These are phyloP conservation scores for Lactarius trivialis DNA, from an alignment of 768 basidiomycete species.

Conservation along the genomic window DNA sequence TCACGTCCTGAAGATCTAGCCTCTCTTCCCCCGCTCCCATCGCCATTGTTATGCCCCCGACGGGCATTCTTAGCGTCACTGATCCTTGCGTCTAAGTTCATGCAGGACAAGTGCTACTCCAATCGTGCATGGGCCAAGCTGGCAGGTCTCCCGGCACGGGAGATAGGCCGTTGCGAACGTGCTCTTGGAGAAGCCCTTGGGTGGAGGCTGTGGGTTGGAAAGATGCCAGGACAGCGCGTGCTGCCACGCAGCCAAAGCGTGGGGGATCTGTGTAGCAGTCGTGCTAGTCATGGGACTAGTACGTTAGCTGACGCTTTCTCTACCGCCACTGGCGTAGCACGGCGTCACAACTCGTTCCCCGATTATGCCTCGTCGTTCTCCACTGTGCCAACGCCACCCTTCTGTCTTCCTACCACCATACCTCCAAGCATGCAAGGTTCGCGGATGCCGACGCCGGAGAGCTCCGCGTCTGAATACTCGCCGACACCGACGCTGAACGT, in stretches of 20 bases:
- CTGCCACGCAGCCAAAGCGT: conserved; percentile 18
- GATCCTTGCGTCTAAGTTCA: conserved; percentile 87
- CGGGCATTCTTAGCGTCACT: conserved; percentile 83
- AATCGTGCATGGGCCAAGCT: conserved; percentile 94
- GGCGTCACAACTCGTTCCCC: conserved; percentile 17
- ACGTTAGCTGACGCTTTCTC: not conserved
- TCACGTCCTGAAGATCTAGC: conserved; percentile 25
- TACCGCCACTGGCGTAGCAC: not conserved
- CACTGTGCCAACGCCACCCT: not conserved
- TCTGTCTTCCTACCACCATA: not conserved
- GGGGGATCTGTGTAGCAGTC: not conserved
- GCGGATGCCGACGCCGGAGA: conserved; percentile 15
- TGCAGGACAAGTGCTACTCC: conserved; percentile 89
- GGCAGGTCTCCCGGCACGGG: conserved; percentile 76
- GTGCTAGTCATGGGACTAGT: not conserved
- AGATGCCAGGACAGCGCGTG: conserved; percentile 34
- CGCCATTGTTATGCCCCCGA: conserved; percentile 80
- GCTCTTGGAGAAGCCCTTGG: conserved; percentile 80
- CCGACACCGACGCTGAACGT: conserved; percentile 23
- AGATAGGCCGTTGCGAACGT: conserved; percentile 85
- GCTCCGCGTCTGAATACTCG: conserved; percentile 13
- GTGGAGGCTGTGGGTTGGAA: conserved; percentile 93
- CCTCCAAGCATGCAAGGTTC: conserved; percentile 4
- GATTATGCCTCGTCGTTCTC: not conserved
- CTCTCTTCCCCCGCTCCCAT: conserved; percentile 49